Evolutionary conservation across 148 eudicot species (phyloP).

Genomic region (Camellia japonica): DNA sequence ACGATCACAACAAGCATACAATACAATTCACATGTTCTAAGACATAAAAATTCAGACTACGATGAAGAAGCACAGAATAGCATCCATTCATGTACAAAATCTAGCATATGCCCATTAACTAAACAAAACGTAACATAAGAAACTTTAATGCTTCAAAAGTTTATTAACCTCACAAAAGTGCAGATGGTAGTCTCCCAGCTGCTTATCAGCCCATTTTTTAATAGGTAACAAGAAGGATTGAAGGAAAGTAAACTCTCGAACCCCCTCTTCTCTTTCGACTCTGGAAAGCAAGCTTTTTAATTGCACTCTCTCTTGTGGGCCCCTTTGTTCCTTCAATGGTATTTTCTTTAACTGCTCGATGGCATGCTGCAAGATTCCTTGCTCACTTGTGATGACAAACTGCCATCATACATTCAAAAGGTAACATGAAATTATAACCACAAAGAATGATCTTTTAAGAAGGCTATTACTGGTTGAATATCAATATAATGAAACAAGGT

Average conservation of each 20-base stretch:
- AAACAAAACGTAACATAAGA: constrained; percentile 1
- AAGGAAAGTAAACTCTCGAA: constrained; percentile 64
- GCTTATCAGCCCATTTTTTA: constrained; percentile 87
- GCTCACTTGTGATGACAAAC: constrained; percentile 89
- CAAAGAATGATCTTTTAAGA: background rate
- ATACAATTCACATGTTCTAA: background rate
- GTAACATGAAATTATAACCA: background rate
- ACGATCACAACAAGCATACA: background rate
- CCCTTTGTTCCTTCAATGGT: constrained; percentile 90
- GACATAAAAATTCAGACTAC: background rate
- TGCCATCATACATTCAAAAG: constrained; percentile 26
- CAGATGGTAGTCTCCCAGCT: constrained; percentile 83
- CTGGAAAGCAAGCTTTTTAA: constrained; percentile 76
- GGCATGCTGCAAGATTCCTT: constrained; percentile 73
- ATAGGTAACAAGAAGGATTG: constrained; percentile 84
- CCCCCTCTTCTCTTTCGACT: constrained; percentile 61
- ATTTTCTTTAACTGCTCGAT: constrained; percentile 83
- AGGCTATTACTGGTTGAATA: background rate
- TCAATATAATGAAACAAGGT: background rate
- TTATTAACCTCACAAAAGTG: constrained; percentile 75
- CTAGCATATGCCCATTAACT: background rate
- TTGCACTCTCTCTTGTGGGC: constrained; percentile 91
- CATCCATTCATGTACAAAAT: background rate
- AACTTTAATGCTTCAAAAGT: constrained; percentile 7
- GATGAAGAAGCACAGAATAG: constrained; percentile 5